Evolutionary conservation across 805 yeast species (phyloP).

Genomic region (Wickerhamiella azyma): DNA sequence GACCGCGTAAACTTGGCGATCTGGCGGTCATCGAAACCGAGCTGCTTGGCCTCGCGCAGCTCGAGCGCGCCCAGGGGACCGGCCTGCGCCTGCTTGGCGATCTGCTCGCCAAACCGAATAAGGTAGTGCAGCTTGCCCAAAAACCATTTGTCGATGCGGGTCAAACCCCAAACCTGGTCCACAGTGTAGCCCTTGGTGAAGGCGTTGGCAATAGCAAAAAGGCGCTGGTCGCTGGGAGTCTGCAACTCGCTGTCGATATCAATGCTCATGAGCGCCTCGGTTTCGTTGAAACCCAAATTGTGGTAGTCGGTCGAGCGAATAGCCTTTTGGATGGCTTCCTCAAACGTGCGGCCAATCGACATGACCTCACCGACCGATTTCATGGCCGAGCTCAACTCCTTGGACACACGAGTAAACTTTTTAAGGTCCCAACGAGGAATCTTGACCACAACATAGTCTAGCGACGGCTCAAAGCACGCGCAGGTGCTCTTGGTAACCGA

Average conservation of each 20-base stretch:
- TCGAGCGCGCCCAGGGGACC: conserved; percentile 28
- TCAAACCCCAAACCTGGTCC: conserved; percentile 79
- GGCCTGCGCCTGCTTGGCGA: conserved; percentile 17
- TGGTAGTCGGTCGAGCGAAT: conserved; percentile 92
- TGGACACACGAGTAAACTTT: conserved; percentile 86
- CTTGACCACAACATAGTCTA: conserved; percentile 92
- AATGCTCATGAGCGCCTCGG: conserved; percentile 64
- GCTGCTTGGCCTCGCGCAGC: conserved; percentile 74
- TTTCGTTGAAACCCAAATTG: conserved; percentile 75
- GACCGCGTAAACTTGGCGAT: conserved; percentile 79
- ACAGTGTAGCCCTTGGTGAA: conserved; percentile 78
- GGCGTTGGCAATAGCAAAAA: conserved; percentile 94
- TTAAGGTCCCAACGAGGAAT: conserved; percentile 98
- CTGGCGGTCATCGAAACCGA: conserved; percentile 95
- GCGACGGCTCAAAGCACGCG: conserved; percentile 94
- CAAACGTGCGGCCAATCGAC: conserved; percentile 95
- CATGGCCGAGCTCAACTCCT: conserved; percentile 82
- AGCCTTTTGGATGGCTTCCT: conserved; percentile 96
- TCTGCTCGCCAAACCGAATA: conserved; percentile 48
- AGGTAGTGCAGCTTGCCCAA: conserved; percentile 69
- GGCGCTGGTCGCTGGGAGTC: conserved; percentile 94
- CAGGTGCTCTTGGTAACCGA: conserved; percentile 88
- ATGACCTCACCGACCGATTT: conserved; percentile 98
- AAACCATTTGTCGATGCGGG: conserved; percentile 94
- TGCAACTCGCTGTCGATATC: conserved; percentile 87